Percentiles rank a stretch among this genome's conserved stretches.
phyloP scores from a whole-genome alignment of 1,284 basidiomycete genomes.

The Cryptococcus sp. region DNA sequence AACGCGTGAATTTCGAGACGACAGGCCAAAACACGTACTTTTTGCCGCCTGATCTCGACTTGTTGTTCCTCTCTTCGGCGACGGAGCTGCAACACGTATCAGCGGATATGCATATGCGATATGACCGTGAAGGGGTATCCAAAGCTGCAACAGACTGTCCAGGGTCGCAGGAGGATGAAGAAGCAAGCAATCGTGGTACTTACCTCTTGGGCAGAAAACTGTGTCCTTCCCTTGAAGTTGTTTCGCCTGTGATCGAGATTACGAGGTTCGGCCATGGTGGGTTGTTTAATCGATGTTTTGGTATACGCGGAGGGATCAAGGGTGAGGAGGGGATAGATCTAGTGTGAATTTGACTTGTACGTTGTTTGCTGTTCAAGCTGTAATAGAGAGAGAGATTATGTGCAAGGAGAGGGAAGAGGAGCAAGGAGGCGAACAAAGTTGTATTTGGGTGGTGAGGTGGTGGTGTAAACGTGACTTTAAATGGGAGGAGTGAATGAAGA shows the following conservation, averaged over 20 bases:
- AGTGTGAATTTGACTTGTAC: background rate
- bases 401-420: background rate
- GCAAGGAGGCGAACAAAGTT: conserved; percentile 1
- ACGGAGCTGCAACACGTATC: conserved; percentile 60
- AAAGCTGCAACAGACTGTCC: no score
- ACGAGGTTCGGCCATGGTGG: conserved; percentile 42
- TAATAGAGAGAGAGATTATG: background rate
- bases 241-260: conserved; percentile 51
- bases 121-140: background rate
- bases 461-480: background rate
- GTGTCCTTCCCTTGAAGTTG: conserved; percentile 55
- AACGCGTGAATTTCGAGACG: no score
- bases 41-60: conserved; percentile 94
- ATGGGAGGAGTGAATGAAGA: background rate
- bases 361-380: background rate
- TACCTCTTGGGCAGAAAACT: conserved; percentile 54
- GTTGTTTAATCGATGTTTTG: background rate
- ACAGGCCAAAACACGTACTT: conserved; percentile 51
- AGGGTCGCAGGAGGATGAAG: no score
- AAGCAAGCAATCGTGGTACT: conserved; percentile 6
- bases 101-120: conserved; percentile 8
- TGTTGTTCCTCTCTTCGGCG: conserved; percentile 94
- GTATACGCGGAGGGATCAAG: background rate
- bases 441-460: no score
- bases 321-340: background rate